Conservation (phyloP, 139 green algal genomes). For the Choricystis sp. region DNA sequence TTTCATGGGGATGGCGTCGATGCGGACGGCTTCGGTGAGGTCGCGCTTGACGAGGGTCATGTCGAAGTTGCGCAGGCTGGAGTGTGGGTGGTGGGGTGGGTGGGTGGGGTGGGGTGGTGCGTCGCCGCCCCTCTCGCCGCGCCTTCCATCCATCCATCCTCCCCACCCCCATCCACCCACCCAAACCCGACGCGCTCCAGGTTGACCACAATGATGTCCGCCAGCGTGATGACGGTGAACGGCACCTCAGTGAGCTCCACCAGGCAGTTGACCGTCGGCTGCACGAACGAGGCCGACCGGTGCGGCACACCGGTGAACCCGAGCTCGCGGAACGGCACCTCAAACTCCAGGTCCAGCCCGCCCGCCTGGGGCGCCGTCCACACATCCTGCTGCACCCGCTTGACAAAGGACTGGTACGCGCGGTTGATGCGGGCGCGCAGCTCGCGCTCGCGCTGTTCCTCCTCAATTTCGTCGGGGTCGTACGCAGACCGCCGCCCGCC, state of each 20-base stretch:
- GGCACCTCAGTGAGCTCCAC: slow-evolving; percentile 92
- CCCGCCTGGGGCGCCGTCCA: slow-evolving; percentile 36
- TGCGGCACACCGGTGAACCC: slow-evolving; percentile 83
- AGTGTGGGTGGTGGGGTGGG: too few species aligned
- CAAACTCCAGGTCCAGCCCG: slow-evolving; percentile 86
- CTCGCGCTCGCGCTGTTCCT: slow-evolving; percentile 93
- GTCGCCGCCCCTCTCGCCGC: too few species aligned
- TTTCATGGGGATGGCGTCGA: slow-evolving; percentile 79
- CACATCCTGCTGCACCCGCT: slow-evolving; percentile 59
- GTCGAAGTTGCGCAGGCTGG: slow-evolving; percentile 97
- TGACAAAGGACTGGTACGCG: slow-evolving; percentile 58
- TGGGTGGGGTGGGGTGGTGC: too few species aligned
- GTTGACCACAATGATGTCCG: slow-evolving; percentile 90
- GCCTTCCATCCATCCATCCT: too few species aligned
- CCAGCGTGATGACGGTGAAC: slow-evolving; percentile 71
- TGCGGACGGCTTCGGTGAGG: slow-evolving; percentile 57
- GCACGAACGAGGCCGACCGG: slow-evolving; percentile 53
- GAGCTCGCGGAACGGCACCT: slow-evolving; percentile 92
- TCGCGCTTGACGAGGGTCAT: slow-evolving; percentile 88
- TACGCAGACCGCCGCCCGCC: slow-evolving; percentile 56
- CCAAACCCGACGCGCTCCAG: slow-evolving; percentile 97
- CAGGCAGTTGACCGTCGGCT: slow-evolving; percentile 94
- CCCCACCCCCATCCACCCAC: too few species aligned
- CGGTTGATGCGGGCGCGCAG: slow-evolving; percentile 83
- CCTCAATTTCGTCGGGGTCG: slow-evolving; percentile 98